Conservation (phyloP, 2,329 filamentous ascomycete species). For the Tricladium varicosporioides region DNA sequence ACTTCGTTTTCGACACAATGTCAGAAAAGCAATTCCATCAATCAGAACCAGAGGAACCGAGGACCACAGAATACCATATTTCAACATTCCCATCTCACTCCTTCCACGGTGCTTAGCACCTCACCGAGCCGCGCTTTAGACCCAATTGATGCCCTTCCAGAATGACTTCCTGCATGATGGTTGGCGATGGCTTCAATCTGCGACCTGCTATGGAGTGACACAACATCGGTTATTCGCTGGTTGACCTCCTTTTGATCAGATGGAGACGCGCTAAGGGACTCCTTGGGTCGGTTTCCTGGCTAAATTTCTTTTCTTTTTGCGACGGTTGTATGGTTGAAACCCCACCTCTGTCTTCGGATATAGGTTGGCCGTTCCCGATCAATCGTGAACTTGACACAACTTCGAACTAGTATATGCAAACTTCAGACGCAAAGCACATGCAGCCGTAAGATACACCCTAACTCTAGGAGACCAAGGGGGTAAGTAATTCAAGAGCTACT, state of each 20-base stretch:
- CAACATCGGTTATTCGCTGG: not conserved
- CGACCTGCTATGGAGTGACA: not conserved
- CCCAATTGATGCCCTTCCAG: not conserved
- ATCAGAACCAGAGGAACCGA: not conserved
- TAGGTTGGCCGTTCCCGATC: not conserved
- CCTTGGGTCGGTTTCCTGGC: not conserved
- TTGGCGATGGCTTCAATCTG: not conserved
- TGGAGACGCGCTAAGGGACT: not conserved
- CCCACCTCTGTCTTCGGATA: not conserved
- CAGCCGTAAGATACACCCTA: not conserved
- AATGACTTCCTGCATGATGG: constrained; percentile 1
- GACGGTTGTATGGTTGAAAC: not conserved
- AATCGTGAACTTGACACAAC: not conserved
- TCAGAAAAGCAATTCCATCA: not conserved
- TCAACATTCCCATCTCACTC: not conserved
- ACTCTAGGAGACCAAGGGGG: not conserved
- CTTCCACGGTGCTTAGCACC: not conserved
- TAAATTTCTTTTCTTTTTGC: not conserved
- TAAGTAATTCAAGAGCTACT: too few species aligned
- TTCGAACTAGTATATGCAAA: not conserved
- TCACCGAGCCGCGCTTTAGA: not conserved
- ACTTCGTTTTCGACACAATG: not conserved
- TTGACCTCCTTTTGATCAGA: not conserved
- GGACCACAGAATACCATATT: not conserved
- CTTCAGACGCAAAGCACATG: not conserved